Base-by-base conservation (phyloP, 371 early-diverging fungal genomes). In the Umbelopsis sp. region DNA sequence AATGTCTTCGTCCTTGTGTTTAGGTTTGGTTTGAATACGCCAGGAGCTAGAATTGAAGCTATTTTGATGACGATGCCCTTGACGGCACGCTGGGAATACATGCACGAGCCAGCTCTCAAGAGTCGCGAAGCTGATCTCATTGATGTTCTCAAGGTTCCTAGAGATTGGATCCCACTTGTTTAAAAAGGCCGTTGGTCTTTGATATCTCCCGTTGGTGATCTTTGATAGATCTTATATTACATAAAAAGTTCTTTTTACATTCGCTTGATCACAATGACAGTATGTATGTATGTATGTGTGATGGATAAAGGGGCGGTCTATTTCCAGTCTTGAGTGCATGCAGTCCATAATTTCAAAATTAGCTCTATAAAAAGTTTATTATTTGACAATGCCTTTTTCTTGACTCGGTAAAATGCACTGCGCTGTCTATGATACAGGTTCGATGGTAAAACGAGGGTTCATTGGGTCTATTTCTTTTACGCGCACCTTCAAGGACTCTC, bases 21-120 rank as follows among this genome's bases (percentile, higher is more conserved):
- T 57, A 57, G 57, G 35, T 96, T 95, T 80, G 96, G 96, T 6
- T 76, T 96, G 62, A 77, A 86, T 72, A 94, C 95, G 4, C 93
- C 92, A n/a, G 92, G 93, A 38, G 88, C 94, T 7, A 81, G 95
- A n/a, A 92, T 94, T 38, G 96, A 96, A 77, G 89, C 91, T 64
- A 94, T 96, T 44, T 70, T 96, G 67, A 92, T 95, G 92, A 89
- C 92, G 41, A 74, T 96, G 73, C 95, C 96, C 3, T 79, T 93
- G 63, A 91, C 94, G 11, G 90, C 94, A 10, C 78, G 94, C 11
- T 95, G 96, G 96, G 94, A 93, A 77, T 96, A 98, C 81, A 88
- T 88, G 85, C 89, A 94, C 63, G 76, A 80, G 50, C 94, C 96
- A 0, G 80, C 76, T 38, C 76, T 82, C 18, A 92, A 89, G 24